Percentiles rank a stretch among this genome's conserved stretches.
Evolutionary conservation across 768 basidiomycete species (phyloP).

Genomic region (Auricularia sp.): DNA sequence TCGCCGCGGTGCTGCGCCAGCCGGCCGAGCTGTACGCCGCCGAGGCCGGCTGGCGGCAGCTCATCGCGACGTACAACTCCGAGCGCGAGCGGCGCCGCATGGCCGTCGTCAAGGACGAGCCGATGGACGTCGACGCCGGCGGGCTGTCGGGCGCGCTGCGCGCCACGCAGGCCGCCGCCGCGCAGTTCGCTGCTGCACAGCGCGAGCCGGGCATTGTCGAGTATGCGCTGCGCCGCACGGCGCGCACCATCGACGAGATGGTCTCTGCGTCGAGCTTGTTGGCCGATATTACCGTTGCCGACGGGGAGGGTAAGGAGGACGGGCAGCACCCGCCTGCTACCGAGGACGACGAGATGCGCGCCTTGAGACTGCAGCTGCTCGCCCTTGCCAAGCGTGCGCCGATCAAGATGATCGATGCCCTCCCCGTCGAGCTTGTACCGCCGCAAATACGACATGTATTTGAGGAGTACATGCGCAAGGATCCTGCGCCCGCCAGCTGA

Average conservation of each 20-base stretch:
- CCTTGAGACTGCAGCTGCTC: conserved; percentile 62
- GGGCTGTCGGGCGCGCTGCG: not conserved
- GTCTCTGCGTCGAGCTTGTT: conserved; percentile 5
- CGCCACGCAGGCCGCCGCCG: conserved; percentile 9
- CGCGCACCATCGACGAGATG: conserved; percentile 39
- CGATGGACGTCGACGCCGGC: not conserved
- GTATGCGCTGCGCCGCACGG: conserved; percentile 50
- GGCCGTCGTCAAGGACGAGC: not conserved
- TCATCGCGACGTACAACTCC: conserved; percentile 10
- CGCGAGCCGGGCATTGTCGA: conserved; percentile 36
- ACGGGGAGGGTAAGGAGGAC: conserved; percentile 13
- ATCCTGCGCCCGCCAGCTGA: not conserved
- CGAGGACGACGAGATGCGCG: conserved; percentile 37
- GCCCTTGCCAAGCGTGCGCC: conserved; percentile 73
- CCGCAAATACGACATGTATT: conserved; percentile 38
- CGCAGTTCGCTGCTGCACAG: conserved; percentile 26
- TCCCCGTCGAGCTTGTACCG: conserved; percentile 58
- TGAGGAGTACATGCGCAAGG: not conserved
- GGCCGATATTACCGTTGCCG: conserved; percentile 12
- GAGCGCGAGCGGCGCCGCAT: not conserved
- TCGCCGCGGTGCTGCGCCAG: conserved; percentile 31
- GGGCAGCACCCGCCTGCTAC: not conserved
- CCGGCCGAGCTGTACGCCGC: conserved; percentile 34
- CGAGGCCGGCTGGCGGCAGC: conserved; percentile 27
- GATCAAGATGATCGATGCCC: conserved; percentile 53